These are phyloP conservation scores for Yamadazyma sp. DNA, from an alignment of 1,139 yeast genomes.

Conservation along the genomic window DNA sequence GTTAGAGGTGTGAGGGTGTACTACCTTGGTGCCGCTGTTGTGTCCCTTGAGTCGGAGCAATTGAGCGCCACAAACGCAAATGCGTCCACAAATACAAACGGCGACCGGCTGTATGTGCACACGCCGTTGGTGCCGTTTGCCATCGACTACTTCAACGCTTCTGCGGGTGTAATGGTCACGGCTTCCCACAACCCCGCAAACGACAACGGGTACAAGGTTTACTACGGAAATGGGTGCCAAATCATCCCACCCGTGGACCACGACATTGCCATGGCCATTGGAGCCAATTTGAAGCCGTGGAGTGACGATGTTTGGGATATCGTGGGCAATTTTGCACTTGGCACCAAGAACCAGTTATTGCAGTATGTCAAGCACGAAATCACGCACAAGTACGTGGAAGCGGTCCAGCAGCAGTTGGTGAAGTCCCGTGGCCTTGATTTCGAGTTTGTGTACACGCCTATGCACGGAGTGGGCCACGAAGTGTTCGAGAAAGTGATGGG, in stretches of 20 bases:
- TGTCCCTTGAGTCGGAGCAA: conserved; percentile 33
- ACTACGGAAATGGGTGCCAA: conserved; percentile 92
- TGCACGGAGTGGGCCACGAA: conserved; percentile 89
- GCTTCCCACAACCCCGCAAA: conserved; percentile 94
- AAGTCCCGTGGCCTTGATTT: conserved; percentile 22
- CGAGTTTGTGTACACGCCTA: conserved; percentile 80
- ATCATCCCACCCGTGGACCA: conserved; percentile 89
- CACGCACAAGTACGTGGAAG: conserved; percentile 33
- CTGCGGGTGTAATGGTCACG: conserved; percentile 92
- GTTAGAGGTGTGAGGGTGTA: conserved; percentile 68
- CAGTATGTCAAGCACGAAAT: conserved; percentile 29
- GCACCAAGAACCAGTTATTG: conserved; percentile 22
- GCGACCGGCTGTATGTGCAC: conserved; percentile 50
- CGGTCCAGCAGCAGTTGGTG: conserved; percentile 30
- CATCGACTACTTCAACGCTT: conserved; percentile 60
- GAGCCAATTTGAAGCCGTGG: conserved; percentile 64
- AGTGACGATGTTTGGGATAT: conserved; percentile 50
- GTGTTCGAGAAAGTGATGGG: conserved; percentile 36
- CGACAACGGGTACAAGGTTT: conserved; percentile 95
- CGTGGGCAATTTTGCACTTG: conserved; percentile 28
- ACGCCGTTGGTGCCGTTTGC: conserved; percentile 94
- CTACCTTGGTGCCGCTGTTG: conserved; percentile 47
- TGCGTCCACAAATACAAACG: conserved; percentile 1
- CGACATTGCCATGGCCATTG: conserved; percentile 66
- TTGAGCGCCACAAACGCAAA: conserved; percentile 12